Evolutionary conservation across 2,329 filamentous ascomycete species (phyloP), one percentile per base, ranked within the genome.

Genomic region (Fusarium lateritium): DNA sequence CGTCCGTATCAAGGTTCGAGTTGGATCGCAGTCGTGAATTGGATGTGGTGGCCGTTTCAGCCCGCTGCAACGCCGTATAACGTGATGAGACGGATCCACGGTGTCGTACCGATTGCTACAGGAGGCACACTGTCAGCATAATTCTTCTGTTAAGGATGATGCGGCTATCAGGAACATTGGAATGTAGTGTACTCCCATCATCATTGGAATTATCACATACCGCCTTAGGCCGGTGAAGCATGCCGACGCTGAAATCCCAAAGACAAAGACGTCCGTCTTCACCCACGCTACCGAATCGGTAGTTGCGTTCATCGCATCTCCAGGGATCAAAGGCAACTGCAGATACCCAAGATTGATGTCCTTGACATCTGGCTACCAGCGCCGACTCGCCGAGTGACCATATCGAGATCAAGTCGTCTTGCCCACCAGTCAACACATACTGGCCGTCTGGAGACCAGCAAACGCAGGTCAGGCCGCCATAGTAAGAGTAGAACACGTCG

Each of bases 401-500:
- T 72, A 99, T 98, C 1, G 94, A 97, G 14, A 99, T 92, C 11
- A 98, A 84, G 77, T 99, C 96, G 78, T 99, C 96, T 80, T 98
- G 95, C 6, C 96, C 94, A 53, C 96, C 96, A 0, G 96, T 98
- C 19, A 99, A 85, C 52, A 99, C 90, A 78, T 98, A 99, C 77
- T 97, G 95, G 52, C 94, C 94, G 76, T 99, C 96, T 11, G 96
- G 96, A 8, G 95, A 98, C 96, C 96, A 99, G 81, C 94, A 97
- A 3, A 98, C 94, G 76, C 94, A 97, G 44, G 92, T 92, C 65
- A 99, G 86, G 5, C 94, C 95, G 46, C 96, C 96, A 75, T 98
- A 99, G 82, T 98, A 99, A 56, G 93, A 93, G 73, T 91, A 89
- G 79, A 93, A 98, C 44, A 97, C 84, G 75, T 95, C 93, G 14